Evolutionary conservation across 129 eudicot genomes (phyloP), one percentile per base, ranked within the genome.

Genomic region (Flaveria bidentis): DNA sequence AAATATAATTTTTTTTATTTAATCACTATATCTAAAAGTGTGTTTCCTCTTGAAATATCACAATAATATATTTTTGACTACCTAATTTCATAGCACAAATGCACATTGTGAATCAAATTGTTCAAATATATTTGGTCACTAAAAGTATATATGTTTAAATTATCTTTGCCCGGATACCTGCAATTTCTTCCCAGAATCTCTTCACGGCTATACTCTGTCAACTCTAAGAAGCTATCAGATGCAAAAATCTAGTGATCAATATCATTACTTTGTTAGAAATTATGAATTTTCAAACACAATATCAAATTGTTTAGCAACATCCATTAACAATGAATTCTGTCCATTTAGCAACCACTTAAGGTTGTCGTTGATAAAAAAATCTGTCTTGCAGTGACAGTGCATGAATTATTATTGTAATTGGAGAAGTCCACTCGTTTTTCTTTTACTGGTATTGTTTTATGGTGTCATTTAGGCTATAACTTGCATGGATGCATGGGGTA

Each of bases 111-210:
- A 36, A 36, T 5, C 39, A 33, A 33, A 33, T 33, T 4, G 39
- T 33, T 33, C 6, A 33, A 36, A 36, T 36, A 36, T 56, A 23
- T 23, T 23, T 58, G 14, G 65, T 58, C 39, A 58, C 36, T 58
- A 58, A 58, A 52, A 52, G 57, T 52, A 49, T 16, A 18, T 3
- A 30, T 3, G 36, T 44, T 36, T 4, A 36, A 36, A 36, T 36
- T 4, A 44, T 47, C 2, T 47, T 47, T 12, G 52, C 30, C 30
- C 14, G 36, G n/a, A 42, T 79, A 91, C 99, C 99, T 95, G 91
- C 99, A 95, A 78, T 95, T 95, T 84, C 90, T 83, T 72, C 97
- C 99, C 86, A 95, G 81, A 28, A 95, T 95, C 83, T 95, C 99
- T 88, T 95, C 99, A 57, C 99, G 90, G 30, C 96, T 91, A 78